Evolutionary conservation across 805 yeast species (phyloP), one percentile per base, ranked within the genome.

Genomic region (Saccharomycopsis lassenensis): DNA sequence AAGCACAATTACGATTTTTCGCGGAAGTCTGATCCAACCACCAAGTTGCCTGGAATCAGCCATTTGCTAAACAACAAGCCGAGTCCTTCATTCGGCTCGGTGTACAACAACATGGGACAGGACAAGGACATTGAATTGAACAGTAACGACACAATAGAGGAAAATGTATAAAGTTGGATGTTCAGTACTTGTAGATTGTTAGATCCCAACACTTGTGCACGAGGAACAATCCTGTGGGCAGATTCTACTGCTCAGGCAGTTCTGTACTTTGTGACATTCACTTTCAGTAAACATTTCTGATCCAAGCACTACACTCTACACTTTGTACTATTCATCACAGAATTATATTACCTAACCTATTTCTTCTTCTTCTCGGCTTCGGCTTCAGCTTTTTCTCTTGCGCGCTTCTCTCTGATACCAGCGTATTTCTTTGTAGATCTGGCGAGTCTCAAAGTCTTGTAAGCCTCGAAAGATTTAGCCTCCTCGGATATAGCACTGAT

Each of bases 311-410:
- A 29, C 20, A 31, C 18, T 31, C n/a, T 19, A 10, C 18, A n/a
- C n/a, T n/a, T n/a, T n/a, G n/a, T n/a, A n/a, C n/a, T n/a, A n/a
- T n/a, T n/a, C n/a, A n/a, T 26, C 18, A 28, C 26, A 36, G 20
- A 33, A 15, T 36, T 12, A 12, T 11, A 16, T 16, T 14, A 32
- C 27, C 21, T 23, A 24, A 33, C 46, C 36, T 42, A 42, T 77
- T 83, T 85, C 79, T 85, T 85, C 87, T 87, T 87, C 89, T 87
- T 87, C 61, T 86, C 95, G 71, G 82, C 94, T 74, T 87, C 98
- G 66, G 96, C 97, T 73, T 85, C 97, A 65, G 95, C 96, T 74
- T 75, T 76, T 55, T 87, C 96, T 63, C 65, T 77, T 60, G 94
- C 94, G 73, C 95, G 82, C 93, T 89, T 91, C 64, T 78, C 97